Base-by-base conservation (phyloP, 2,329 filamentous ascomycete species). In the Plectosphaerella plurivora region DNA sequence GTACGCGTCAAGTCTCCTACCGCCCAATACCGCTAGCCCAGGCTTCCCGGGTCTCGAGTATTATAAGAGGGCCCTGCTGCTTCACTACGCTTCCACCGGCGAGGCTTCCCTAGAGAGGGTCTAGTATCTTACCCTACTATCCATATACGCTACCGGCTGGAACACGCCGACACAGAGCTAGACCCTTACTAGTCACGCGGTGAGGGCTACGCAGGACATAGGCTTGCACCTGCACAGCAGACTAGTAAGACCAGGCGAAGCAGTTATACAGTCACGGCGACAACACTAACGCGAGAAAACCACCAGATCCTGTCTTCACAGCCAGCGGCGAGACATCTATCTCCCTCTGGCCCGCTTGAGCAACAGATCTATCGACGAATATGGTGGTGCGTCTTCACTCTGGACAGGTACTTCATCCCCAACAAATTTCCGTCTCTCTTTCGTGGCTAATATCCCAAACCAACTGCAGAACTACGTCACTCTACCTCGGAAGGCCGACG, bases 331-430 rank as follows among this genome's bases (percentile, higher is more conserved):
- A 28, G 25, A 28, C 25, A 28, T 28, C 25, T 28, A 10, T 42
- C 39, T 16, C 15, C 15, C 9, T 42, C 39, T 10, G 16, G 16
- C 9, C 39, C 53, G 14, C 37, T 63, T 4, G 51, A 50, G 16
- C 39, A 49, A 20, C 56, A 63, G 50, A 55, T 65, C 20, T 62
- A 60, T 2, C 53, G 61, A 5, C 57, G 64, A 11, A 52, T 61
- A n/a, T 66, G 64, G 64, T 66, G 64, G 64, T 61, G 60, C 18
- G 54, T 65, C 5, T 65, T 63, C 39, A 59, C 57, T 35, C 56
- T 65, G 2, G 64, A 66, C 25, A 54, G 61, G 63, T 64, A 57
- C 3, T 37, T 49, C 42, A 11, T 9, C 22, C 16, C 25, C 25
- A 28, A 28, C 15, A 18, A n/a, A 50, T 7, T 44, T 8, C 10